Conservation (phyloP, 768 basidiomycete species). For the Lactarius evosmus region DNA sequence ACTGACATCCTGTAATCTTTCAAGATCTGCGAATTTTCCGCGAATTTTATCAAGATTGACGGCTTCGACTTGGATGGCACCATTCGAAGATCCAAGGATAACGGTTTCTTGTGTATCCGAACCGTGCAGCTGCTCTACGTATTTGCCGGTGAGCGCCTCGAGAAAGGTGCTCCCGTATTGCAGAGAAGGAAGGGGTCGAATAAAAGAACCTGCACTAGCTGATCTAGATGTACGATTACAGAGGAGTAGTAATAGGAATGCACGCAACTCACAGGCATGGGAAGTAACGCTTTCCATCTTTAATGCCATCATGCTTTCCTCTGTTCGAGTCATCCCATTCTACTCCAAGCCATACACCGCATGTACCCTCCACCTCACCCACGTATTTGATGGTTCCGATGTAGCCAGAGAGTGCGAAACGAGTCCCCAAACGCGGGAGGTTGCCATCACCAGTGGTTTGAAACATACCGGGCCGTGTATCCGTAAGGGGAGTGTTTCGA, state of each 20-base stretch:
- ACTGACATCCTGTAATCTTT: slow-evolving; percentile 72
- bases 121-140: slow-evolving; percentile 62
- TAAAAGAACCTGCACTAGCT: slow-evolving; percentile 70
- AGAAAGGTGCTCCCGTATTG: slow-evolving; percentile 69
- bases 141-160: slow-evolving; percentile 70
- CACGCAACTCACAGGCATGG: slow-evolving; percentile 56
- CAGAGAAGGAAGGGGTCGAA: slow-evolving; percentile 61
- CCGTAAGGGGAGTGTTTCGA: not conserved
- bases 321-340: slow-evolving; percentile 89
- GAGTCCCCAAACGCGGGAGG: slow-evolving; percentile 46
- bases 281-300: slow-evolving; percentile 79
- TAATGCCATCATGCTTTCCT: slow-evolving; percentile 85
- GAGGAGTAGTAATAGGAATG: slow-evolving; percentile 7
- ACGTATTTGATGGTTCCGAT: slow-evolving; percentile 69
- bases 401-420: slow-evolving; percentile 52
- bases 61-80: slow-evolving; percentile 82
- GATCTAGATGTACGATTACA: slow-evolving; percentile 40
- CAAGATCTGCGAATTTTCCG: slow-evolving; percentile 61
- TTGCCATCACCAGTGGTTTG: slow-evolving; percentile 1
- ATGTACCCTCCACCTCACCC: slow-evolving; percentile 60
- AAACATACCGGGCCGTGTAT: slow-evolving; percentile 2
- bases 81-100: slow-evolving; percentile 75
- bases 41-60: slow-evolving; percentile 79
- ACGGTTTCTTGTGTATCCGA: slow-evolving; percentile 56
- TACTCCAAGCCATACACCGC: slow-evolving; percentile 86